Base-by-base conservation (phyloP, 805 yeast species). In the Sugiyamaella chiloensis region DNA sequence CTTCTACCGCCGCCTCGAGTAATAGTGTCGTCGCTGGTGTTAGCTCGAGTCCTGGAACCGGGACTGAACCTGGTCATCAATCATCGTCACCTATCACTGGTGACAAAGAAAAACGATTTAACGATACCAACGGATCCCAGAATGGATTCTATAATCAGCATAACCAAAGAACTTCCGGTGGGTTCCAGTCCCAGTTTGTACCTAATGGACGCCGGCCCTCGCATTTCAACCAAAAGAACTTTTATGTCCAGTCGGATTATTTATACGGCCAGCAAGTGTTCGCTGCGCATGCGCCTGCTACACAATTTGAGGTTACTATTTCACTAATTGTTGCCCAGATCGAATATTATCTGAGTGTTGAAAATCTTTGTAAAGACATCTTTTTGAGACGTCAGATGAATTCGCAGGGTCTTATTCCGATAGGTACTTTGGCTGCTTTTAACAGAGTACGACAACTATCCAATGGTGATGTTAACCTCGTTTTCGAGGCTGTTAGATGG, bases 331-430 rank as follows among this genome's bases (percentile, higher is more conserved):
- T 76, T 5, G 65, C 64, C 65, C 98, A 90, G 72, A 72, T 91
- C 44, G 93, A 87, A 63, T 93, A 93, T 72, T 93, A 93, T 67
- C 86, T 93, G 70, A 83, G 95, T 24, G 73, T 82, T 43, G 96
- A 88, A 59, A 93, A 93, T 67, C 74, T 93, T 67, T 73, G 84
- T 58, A 86, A 88, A 68, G 99, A 93, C 69, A 71, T 83, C 44
- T 91, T 70, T 63, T 74, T 93, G 67, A 80, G 96, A 67, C 77
- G 80, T 55, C 86, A 85, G 60, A 86, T 91, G 95, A 79, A 83
- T 65, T 59, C 75, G 40, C 73, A 79, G 50, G 96, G 96, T 21
- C 82, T 83, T 74, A 75, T 89, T 46, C 79, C 82, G 27, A 66
- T 88, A 49, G 61, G 65, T 4, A 73, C 79, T 48, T 74, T 88